Evolutionary conservation across 2,329 filamentous ascomycete genomes (phyloP), one percentile per base, ranked within the genome.

Genomic region (Curvularia eragrostidis): DNA sequence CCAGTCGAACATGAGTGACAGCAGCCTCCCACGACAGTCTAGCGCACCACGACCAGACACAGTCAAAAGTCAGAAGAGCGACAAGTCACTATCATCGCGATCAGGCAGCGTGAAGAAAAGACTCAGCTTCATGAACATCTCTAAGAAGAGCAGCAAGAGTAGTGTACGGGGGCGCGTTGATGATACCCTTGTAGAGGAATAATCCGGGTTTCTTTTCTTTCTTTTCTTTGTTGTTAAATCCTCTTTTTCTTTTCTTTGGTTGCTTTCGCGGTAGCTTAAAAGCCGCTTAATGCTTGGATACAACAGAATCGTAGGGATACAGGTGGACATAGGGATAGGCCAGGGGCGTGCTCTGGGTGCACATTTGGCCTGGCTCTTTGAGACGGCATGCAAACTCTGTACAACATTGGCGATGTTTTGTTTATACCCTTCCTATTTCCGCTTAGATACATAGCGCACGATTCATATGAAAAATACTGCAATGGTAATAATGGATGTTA

Each of bases 111-210:
- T 96, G 64, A 87, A 89, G 78, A 94, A 92, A 79, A 81, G 92
- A 70, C 82, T 96, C 64, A 95, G 91, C 74, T 81, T 93, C 68
- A 81, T 96, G 70, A 91, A 89, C 74, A 82, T 93, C 49, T 88
- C 89, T 28, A 89, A 87, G 74, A 91, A 90, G 79, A 80, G 80
- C 44, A 87, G 84, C 71, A 88, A 86, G 74, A 79, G 70, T 57
- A 83, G 80, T 72, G 81, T 76, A 5, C 66, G 61, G 56, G 68
- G 68, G 44, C 62, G 58, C 15, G 54, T 65, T 36, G 67, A 69
- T 51, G 70, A 72, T 62, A 70, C 67, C 55, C 67, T 76, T 46
- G 62, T 67, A 46, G 74, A 77, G 57, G 74, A 76, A 63, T 76
- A 62, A 60, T 49, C 3, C n/a, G n/a, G n/a, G n/a, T n/a, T n/a